A percentile compares a stretch with the other conserved stretches of the same genome.
phyloP scores from a whole-genome alignment of 768 basidiomycete species.

The Hebeloma cylindrosporum region DNA sequence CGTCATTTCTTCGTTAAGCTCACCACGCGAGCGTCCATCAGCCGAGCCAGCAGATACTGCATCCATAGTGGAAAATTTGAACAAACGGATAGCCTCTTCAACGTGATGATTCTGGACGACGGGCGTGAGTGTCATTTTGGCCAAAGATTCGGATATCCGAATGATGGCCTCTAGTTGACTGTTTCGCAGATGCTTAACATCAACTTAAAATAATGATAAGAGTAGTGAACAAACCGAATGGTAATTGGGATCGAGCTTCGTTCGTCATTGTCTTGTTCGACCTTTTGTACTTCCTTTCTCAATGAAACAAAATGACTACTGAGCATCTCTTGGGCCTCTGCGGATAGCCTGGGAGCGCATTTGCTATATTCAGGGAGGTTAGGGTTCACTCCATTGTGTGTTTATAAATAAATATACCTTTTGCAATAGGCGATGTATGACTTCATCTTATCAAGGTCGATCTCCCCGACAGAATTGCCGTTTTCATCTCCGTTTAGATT shows the following conservation, averaged over 20 bases:
- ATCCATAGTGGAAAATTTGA: slow-evolving; percentile 99
- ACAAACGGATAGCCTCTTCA: slow-evolving; percentile 95
- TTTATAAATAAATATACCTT: slow-evolving; percentile 49
- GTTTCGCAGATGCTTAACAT: slow-evolving; percentile 1
- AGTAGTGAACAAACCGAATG: slow-evolving; percentile 66
- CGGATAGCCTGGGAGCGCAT: slow-evolving; percentile 92
- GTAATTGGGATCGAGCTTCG: slow-evolving; percentile 98
- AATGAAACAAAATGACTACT: slow-evolving; percentile 93
- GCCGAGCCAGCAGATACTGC: slow-evolving; percentile 93
- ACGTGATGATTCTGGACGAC: slow-evolving; percentile 91
- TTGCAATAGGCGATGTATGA: slow-evolving; percentile 96
- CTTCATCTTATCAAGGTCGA: slow-evolving; percentile 98
- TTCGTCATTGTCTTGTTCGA: slow-evolving; percentile 96
- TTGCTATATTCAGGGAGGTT: too few species aligned
- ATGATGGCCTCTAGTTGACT: slow-evolving; percentile 98
- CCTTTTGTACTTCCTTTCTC: slow-evolving; percentile 91
- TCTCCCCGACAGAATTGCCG: slow-evolving; percentile 77
- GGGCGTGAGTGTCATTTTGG: slow-evolving; percentile 88
- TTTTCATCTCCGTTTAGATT: slow-evolving; percentile 61
- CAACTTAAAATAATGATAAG: neutral
- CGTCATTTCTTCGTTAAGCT: slow-evolving; percentile 90
- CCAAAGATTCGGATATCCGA: slow-evolving; percentile 95
- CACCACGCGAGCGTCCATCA: slow-evolving; percentile 88
- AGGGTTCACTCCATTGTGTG: too few species aligned
- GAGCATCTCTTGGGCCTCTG: slow-evolving; percentile 94